Evolutionary conservation across 225 moss, liverwort and hornwort species (phyloP).

Genomic region (Lunularia cruciata): DNA sequence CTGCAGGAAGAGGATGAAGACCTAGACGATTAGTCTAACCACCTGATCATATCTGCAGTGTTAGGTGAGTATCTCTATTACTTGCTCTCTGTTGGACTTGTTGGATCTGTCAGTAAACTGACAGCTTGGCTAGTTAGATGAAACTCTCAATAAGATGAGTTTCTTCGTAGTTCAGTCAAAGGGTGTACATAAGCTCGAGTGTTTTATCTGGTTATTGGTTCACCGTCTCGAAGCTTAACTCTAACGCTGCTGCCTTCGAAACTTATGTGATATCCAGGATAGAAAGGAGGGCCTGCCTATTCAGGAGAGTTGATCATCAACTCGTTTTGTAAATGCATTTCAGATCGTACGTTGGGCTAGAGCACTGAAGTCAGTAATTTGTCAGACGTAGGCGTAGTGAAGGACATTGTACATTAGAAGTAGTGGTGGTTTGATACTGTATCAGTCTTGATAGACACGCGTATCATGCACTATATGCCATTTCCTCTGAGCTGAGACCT

Average conservation of each 20-base stretch:
- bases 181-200: too few species aligned
- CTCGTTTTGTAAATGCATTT: slow-evolving; percentile 90
- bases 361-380: slow-evolving; percentile 43
- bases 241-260: too few species aligned
- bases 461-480: slow-evolving; percentile 42
- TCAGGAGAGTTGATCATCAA: slow-evolving; percentile 49
- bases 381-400: slow-evolving; percentile 54
- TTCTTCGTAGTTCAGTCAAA: not conserved
- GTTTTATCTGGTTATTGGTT: too few species aligned
- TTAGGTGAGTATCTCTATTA: slow-evolving; percentile 32
- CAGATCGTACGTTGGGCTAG: slow-evolving; percentile 58
- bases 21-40: slow-evolving; percentile 46
- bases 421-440: slow-evolving; percentile 59
- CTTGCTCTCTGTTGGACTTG: too few species aligned
- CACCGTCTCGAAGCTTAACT: too few species aligned
- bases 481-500: slow-evolving; percentile 30
- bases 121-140: too few species aligned
- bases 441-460: slow-evolving; percentile 45
- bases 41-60: slow-evolving; percentile 17
- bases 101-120: too few species aligned
- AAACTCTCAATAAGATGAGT: not conserved
- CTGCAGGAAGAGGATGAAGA: slow-evolving; percentile 81
- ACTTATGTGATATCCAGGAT: slow-evolving; percentile 19
- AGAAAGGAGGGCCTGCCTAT: slow-evolving; percentile 36
- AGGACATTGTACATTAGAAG: slow-evolving; percentile 69